phyloP scores from a whole-genome alignment of 148 eudicot genomes.

The Rhododendron williamsianum region DNA sequence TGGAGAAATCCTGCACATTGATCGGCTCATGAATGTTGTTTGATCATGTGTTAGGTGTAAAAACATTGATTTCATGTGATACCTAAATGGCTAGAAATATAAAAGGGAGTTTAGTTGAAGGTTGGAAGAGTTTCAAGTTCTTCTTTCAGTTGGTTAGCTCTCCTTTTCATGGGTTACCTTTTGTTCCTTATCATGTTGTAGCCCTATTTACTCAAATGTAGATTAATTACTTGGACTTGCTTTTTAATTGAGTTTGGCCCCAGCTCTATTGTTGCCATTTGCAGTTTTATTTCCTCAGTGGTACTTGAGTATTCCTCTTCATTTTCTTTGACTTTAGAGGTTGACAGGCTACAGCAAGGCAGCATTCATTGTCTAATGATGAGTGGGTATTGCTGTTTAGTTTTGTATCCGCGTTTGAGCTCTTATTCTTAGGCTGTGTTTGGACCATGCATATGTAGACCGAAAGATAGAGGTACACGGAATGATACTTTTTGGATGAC shows the following conservation, averaged over 20 bases:
- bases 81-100: neutral
- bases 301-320: conserved; percentile 4
- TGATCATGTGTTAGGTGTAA: neutral
- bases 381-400: neutral
- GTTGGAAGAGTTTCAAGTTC: neutral
- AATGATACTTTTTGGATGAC: neutral
- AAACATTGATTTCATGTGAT: neutral
- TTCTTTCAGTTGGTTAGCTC: neutral
- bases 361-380: neutral
- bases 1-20: neutral
- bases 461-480: neutral
- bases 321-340: neutral
- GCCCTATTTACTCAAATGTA: neutral
- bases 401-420: neutral
- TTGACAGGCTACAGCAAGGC: neutral
- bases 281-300: neutral
- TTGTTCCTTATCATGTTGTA: neutral
- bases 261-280: neutral
- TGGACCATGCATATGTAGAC: neutral
- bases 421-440: neutral
- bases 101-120: neutral
- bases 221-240: neutral
- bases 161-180: conserved; percentile 13
- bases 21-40: neutral
- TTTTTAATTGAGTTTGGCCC: neutral